Conservation (phyloP, 805 yeast species). For the Hanseniaspora opuntiae region DNA sequence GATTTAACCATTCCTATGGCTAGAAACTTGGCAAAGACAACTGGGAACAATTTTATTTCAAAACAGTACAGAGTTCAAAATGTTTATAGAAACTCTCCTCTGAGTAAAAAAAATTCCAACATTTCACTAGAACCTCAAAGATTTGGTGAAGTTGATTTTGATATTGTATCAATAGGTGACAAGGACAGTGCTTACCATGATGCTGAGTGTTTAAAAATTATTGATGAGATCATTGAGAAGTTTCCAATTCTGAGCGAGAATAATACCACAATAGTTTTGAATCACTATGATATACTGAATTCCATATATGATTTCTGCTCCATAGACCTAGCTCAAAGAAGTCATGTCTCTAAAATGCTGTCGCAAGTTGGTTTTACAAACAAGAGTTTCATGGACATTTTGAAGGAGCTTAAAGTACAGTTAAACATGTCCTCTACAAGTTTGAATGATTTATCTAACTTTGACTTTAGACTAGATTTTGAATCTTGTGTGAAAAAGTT, state of each 20-base stretch:
- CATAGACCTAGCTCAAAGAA: conserved; percentile 58
- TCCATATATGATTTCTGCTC: conserved; percentile 71
- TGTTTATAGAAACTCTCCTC: conserved; percentile 58
- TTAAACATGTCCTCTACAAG: conserved; percentile 70
- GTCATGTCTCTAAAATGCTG: conserved; percentile 54
- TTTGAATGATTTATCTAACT: conserved; percentile 64
- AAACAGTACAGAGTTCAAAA: conserved; percentile 66
- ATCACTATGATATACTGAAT: conserved; percentile 70
- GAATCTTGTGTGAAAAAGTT: conserved; percentile 50
- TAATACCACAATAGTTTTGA: conserved; percentile 48
- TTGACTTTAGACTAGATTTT: conserved; percentile 63
- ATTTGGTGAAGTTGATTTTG: conserved; percentile 77
- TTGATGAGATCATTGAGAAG: conserved; percentile 54
- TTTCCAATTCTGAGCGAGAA: conserved; percentile 55
- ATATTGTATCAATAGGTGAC: conserved; percentile 46
- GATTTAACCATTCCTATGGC: conserved; percentile 88
- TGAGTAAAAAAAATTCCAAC: conserved; percentile 25
- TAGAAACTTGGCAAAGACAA: conserved; percentile 55
- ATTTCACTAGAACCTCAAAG: conserved; percentile 59
- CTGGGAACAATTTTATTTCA: conserved; percentile 19
- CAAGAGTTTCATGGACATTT: conserved; percentile 47
- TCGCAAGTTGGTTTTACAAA: conserved; percentile 59
- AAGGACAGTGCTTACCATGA: conserved; percentile 48
- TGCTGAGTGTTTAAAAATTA: conserved; percentile 75
- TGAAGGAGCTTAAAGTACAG: conserved; percentile 43